Base-by-base conservation (phyloP, 768 basidiomycete species). In the Amanita molliuscula region DNA sequence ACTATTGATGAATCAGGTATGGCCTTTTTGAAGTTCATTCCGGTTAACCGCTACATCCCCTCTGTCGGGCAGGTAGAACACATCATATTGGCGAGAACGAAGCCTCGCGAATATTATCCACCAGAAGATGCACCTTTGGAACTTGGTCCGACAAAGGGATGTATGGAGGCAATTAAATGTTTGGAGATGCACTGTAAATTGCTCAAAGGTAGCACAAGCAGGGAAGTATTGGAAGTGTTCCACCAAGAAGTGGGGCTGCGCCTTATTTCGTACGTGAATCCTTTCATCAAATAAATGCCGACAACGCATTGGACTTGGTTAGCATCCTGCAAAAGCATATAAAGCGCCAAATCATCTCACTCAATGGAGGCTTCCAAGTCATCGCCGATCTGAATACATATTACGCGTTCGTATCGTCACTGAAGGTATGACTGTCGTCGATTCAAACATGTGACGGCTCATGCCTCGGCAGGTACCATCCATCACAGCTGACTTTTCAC, bases 331-430 rank as follows among this genome's bases (percentile, higher is more conserved):
- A 97, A 61, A 92, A 95, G 58, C 95, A 97, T 58, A 84, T 98
- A 64, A 98, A 99, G 62, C 78, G 93, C 1, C 93, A 97, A 62
- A 99, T 98, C 59, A 93, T 98, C 44, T 97, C 94, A 0, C 74
- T 96, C 31, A 80, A 72, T 49, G 96, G 96, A 13, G 95, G 95
- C 0, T 95, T 98, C 65, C 90, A 92, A 56, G 83, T 97, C 53
- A 97, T 99, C 54, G 87, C 94, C 1, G 96, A 99, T 64, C 68
- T 99, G 53, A 99, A 98, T 64, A 80, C 87, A 3, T 99, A 99
- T 64, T 81, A 96, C 64, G 65, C 77, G 0, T 99, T 99, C 65
- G 82, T 98, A 38, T 69, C 83, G 0, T 86, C 88, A 2, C 76
- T 99, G 40, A 93, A 88, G 68, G 88, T 86, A 33, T 35, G 21